Conservation (phyloP, 164 flowering plant species). For the Hamamelis virginiana region DNA sequence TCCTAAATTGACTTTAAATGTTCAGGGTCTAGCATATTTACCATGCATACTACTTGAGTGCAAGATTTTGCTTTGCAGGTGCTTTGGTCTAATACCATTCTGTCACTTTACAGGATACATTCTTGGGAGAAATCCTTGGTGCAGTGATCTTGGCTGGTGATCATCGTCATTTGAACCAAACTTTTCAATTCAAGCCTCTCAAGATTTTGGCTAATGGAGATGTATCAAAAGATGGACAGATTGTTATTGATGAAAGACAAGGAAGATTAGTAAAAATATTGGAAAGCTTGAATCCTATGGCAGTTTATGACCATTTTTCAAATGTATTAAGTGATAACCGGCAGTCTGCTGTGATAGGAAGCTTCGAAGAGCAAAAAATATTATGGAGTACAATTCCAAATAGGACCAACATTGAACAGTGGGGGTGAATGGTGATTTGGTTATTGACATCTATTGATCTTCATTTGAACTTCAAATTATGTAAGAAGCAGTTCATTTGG, state of each 20-base stretch:
- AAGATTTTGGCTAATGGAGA: constrained; percentile 58
- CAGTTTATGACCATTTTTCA: constrained; percentile 52
- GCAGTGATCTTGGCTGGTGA: constrained; percentile 54
- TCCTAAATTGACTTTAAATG: too few species aligned
- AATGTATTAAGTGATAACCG: constrained; percentile 37
- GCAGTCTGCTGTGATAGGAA: constrained; percentile 75
- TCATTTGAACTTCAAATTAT: too few species aligned
- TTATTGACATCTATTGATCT: neutral
- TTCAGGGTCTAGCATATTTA: too few species aligned
- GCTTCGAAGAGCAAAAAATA: constrained; percentile 69
- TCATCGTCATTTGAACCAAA: constrained; percentile 31
- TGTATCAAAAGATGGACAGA: constrained; percentile 64
- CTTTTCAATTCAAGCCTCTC: constrained; percentile 31
- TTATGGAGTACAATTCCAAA: constrained; percentile 52
- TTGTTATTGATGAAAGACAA: constrained; percentile 34
- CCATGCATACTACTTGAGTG: too few species aligned
- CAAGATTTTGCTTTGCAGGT: too few species aligned
- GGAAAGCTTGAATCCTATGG: constrained; percentile 37
- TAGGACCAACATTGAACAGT: constrained; percentile 1
- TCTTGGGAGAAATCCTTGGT: constrained; percentile 87
- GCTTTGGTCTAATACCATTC: too few species aligned
- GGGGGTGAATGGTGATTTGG: neutral
- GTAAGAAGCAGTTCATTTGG: too few species aligned
- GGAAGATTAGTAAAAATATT: constrained; percentile 58
- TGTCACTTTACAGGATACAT: constrained; percentile 49